Percentiles rank a stretch among this genome's conserved stretches.
These are phyloP conservation scores for Acanthamoeba lenticulata DNA, from an alignment of 208 protist species.

Conservation along the genomic window DNA sequence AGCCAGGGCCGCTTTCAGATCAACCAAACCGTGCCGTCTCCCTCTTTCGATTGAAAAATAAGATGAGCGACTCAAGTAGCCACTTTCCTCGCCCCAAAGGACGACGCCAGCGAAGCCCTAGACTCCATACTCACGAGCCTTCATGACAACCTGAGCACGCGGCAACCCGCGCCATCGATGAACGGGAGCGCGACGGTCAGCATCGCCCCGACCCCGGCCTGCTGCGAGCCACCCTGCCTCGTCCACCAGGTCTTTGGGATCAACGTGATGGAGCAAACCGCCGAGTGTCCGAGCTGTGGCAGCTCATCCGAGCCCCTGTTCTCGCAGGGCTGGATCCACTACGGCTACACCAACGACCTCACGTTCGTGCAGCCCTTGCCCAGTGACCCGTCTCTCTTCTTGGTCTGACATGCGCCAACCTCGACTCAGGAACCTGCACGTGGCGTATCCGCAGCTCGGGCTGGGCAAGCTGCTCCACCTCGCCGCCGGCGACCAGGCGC, in stretches of 20 bases:
- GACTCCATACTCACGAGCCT: not conserved
- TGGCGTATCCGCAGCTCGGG: not conserved
- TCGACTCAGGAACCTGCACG: not conserved
- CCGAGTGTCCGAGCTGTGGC: not conserved
- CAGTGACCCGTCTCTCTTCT: no score
- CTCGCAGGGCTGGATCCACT: not conserved
- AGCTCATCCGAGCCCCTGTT: not conserved
- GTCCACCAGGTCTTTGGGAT: conserved; percentile 12
- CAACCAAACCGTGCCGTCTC: not conserved
- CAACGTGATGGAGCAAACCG: conserved; percentile 10
- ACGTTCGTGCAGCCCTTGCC: not conserved
- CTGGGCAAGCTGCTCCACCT: not conserved
- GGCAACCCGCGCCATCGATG: no score
- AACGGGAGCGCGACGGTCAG: no score
- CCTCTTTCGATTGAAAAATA: not conserved
- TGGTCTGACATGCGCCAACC: not conserved
- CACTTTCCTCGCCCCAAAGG: not conserved
- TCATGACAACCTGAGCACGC: not conserved
- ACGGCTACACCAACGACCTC: not conserved
- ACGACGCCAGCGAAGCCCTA: conserved; percentile 2
- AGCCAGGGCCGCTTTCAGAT: conserved; percentile 1
- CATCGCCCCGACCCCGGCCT: not conserved
- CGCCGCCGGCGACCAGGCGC: not conserved
- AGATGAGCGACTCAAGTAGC: no score
- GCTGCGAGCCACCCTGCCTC: not conserved